A percentile compares a stretch with the other conserved stretches of the same genome.
Evolutionary conservation across 257 asterid species (phyloP).

Genomic region (Misopates orontium): DNA sequence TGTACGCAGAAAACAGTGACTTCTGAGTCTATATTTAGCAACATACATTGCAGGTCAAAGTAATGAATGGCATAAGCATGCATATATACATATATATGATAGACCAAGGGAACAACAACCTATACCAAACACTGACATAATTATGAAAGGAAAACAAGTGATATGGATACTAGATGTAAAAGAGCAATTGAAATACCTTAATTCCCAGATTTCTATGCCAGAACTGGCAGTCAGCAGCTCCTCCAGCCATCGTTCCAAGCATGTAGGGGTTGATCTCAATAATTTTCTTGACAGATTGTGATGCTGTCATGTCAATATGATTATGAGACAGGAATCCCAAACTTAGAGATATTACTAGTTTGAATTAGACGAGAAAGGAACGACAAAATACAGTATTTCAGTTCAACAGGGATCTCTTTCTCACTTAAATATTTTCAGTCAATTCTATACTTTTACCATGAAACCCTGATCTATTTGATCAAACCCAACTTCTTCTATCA

Average conservation of each 20-base stretch:
- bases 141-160: too few species aligned
- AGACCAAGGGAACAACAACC: too few species aligned
- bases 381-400: not conserved
- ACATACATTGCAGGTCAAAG: not conserved
- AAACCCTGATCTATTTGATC: not conserved
- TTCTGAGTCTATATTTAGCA: not conserved
- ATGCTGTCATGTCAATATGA: not conserved
- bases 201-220: too few species aligned
- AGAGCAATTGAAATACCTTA: too few species aligned
- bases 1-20: not conserved
- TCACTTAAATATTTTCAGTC: not conserved
- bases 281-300: constrained; percentile 18
- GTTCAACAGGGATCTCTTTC: not conserved
- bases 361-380: too few species aligned
- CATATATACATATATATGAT: not conserved
- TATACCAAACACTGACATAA: too few species aligned
- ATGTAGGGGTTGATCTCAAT: too few species aligned
- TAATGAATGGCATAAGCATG: not conserved
- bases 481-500: not conserved
- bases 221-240: too few species aligned
- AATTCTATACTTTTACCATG: not conserved
- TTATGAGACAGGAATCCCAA: not conserved
- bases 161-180: too few species aligned
- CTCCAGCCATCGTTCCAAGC: too few species aligned
- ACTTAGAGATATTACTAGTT: not conserved